Conservation (phyloP, 108 stramenopile species). For the Stephanodiscus triporus region DNA sequence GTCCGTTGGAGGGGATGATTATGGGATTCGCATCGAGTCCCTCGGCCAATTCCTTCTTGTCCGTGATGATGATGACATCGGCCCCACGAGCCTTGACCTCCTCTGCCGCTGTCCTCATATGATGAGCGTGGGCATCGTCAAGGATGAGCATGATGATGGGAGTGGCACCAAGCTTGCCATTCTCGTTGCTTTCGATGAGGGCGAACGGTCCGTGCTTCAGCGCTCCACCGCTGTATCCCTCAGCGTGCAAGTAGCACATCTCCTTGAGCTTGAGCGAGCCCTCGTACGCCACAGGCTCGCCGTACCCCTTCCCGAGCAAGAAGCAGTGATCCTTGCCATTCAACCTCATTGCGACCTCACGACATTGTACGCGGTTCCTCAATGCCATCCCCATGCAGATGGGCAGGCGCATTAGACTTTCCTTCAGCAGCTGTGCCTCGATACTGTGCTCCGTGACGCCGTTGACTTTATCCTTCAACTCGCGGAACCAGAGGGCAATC, state of each 20-base stretch:
- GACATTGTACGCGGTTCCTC: slow-evolving; percentile 88
- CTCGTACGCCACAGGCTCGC: slow-evolving; percentile 95
- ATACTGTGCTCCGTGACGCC: slow-evolving; percentile 57
- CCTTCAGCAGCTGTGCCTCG: slow-evolving; percentile 70
- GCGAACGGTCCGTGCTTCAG: slow-evolving; percentile 99
- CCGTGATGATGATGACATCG: slow-evolving; percentile 81
- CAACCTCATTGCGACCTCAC: slow-evolving; percentile 77
- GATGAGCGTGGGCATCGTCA: slow-evolving; percentile 96
- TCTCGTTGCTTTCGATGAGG: slow-evolving; percentile 87
- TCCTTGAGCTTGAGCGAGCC: slow-evolving; percentile 99
- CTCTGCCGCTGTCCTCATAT: slow-evolving; percentile 93
- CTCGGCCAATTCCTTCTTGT: slow-evolving; percentile 85
- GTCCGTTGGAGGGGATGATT: slow-evolving; percentile 95
- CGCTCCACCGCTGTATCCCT: slow-evolving; percentile 98
- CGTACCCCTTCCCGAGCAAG: slow-evolving; percentile 95
- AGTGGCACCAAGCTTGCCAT: slow-evolving; percentile 94
- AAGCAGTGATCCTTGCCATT: slow-evolving; percentile 94
- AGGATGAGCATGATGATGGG: slow-evolving; percentile 98
- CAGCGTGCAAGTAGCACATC: slow-evolving; percentile 99
- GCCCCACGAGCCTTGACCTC: slow-evolving; percentile 98
- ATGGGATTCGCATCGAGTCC: slow-evolving; percentile 90
- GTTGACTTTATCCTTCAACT: slow-evolving; percentile 71
- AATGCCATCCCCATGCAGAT: slow-evolving; percentile 98
- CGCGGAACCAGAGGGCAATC: slow-evolving; percentile 95
- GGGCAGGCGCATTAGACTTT: slow-evolving; percentile 95